Evolutionary conservation across 305 asterid species (phyloP), one percentile per base, ranked within the genome.

Genomic region (Plantago lanceolata): DNA sequence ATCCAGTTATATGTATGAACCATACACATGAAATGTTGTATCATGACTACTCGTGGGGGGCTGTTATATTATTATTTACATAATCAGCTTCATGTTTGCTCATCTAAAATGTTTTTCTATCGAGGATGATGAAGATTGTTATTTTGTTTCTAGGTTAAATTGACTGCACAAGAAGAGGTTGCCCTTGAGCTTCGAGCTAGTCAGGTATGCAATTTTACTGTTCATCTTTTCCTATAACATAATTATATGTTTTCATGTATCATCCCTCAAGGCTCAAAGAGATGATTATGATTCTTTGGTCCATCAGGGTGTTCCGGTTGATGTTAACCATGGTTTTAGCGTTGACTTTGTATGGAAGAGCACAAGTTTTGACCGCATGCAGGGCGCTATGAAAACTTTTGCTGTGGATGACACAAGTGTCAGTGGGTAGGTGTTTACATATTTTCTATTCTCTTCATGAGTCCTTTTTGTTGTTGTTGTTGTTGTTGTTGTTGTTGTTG

Each of bases 291-390:
- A 71, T 60, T 57, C 57, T 24, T 48, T 73, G 53, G 54, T 71
- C 47, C 75, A 68, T 62, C 86, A 94, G 99, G 97, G 97, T 67
- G 96, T 82, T 73, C 96, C 99, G 37, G 83, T 85, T 57, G 99
- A 94, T 75, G 74, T 90, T 74, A 85, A 71, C 82, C 96, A 94
- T 78, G 97, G 99, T 67, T 81, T 86, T 71, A 94, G 92, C 24
- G 97, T 94, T 40, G 99, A 94, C 72, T 94, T 94, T 81, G 99
- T 94, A 19, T 94, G 99, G 99, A 94, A 94, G 79, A 94, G 97
- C 82, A 94, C 99, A 44, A 94, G 99, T 80, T 94, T 94, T 79
- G 99, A 94, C 71, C 90, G 99, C 78, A 90, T 90, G 99, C 99
- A 94, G 82, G 90, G 95, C 56, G 96, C 99, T 55, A 90, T 94